phyloP scores from a whole-genome alignment of 1,139 yeast species.

The Scheffersomyces stambukii region DNA sequence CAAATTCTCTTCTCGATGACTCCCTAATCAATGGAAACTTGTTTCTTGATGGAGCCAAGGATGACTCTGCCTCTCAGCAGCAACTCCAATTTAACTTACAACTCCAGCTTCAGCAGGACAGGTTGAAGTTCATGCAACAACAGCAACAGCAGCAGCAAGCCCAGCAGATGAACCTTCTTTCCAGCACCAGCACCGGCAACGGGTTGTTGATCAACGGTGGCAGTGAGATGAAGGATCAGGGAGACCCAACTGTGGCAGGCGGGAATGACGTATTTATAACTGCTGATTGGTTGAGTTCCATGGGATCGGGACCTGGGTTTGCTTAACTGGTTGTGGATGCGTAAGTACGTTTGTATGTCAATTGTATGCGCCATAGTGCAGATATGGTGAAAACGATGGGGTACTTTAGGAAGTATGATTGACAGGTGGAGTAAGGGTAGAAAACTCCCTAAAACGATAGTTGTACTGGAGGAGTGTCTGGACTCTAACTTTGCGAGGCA shows the following conservation, averaged over 20 bases:
- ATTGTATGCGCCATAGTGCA: too few relatives aligned
- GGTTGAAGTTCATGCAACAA: slow-evolving; percentile 10
- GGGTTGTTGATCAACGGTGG: slow-evolving; percentile 1
- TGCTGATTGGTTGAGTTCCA: slow-evolving; percentile 35
- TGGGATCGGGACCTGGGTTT: slow-evolving; percentile 38
- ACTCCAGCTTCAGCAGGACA: slow-evolving; percentile 16
- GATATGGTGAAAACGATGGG: too few relatives aligned
- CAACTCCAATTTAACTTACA: slow-evolving; percentile 18
- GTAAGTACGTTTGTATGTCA: too few relatives aligned
- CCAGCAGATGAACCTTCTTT: too few relatives aligned
- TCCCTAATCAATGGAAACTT: slow-evolving; percentile 4
- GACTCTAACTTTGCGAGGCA: too few relatives aligned
- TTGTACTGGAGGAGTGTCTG: too few relatives aligned
- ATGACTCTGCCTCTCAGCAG: slow-evolving; percentile 2
- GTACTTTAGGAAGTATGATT: too few relatives aligned
- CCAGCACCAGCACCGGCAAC: slow-evolving; percentile 7
- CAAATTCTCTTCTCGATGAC: slow-evolving; percentile 4
- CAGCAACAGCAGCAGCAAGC: slow-evolving; percentile 10
- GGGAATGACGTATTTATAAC: too few relatives aligned
- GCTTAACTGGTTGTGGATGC: slow-evolving; percentile 9
- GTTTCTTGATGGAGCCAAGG: slow-evolving; percentile 5
- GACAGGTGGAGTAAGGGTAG: too few relatives aligned
- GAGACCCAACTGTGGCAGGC: slow-evolving; percentile 10
- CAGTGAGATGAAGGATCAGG: slow-evolving; percentile 1
- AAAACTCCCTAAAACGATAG: too few relatives aligned